A percentile compares a stretch with the other conserved stretches of the same genome.
phyloP scores from a whole-genome alignment of 257 asterid species.

The Cinchona pubescens region DNA sequence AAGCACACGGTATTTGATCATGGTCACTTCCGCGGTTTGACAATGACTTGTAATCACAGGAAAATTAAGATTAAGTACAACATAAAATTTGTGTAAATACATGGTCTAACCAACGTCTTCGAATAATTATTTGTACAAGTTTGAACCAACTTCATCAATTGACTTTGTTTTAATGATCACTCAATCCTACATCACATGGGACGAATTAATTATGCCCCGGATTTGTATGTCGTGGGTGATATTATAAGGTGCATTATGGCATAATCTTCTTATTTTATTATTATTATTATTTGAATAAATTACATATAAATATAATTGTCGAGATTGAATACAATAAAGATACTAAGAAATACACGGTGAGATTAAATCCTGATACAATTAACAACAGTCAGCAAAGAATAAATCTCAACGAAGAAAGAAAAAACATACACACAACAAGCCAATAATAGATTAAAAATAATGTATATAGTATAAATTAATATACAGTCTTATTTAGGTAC shows the following conservation, averaged over 20 bases:
- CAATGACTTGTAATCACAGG: not conserved
- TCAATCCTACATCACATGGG: not conserved
- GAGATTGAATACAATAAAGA: too few species aligned
- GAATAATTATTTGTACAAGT: not conserved
- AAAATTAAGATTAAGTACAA: too few species aligned
- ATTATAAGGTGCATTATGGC: not conserved
- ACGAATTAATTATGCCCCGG: not conserved
- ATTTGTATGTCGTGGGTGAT: not conserved
- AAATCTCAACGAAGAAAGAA: too few species aligned
- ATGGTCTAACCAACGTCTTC: not conserved
- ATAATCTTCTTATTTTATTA: not conserved
- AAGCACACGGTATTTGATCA: not conserved
- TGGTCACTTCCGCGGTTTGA: not conserved
- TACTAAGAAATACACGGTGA: too few species aligned
- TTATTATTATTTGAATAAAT: too few species aligned
- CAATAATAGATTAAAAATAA: too few species aligned
- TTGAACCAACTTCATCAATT: constrained; percentile 3
- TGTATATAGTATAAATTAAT: too few species aligned
- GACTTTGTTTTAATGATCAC: not conserved
- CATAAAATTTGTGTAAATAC: not conserved
- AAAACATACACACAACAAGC: too few species aligned
- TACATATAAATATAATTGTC: too few species aligned
- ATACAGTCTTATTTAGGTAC: not conserved
- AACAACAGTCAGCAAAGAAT: too few species aligned
- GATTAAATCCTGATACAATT: too few species aligned